Evolutionary conservation across 768 basidiomycete genomes (phyloP), one percentile per base, ranked within the genome.

Genomic region (Amanita jacksonii): DNA sequence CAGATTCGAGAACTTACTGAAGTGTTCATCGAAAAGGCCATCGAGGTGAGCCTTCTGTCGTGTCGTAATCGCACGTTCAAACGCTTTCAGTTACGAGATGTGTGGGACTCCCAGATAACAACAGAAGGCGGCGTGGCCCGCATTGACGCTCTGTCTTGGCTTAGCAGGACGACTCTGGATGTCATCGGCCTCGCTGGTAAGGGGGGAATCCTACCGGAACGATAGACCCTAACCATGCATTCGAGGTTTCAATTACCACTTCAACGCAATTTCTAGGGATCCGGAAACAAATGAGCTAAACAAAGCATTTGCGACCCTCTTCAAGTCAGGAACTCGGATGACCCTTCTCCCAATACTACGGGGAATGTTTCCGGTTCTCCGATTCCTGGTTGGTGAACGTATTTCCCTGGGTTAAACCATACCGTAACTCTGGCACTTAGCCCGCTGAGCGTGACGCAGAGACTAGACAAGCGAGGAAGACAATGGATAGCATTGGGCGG

Each of bases 101-200:
- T 71, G 36, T 73, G 67, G 73, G 51, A 49, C 0, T 38, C 51
- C 1, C 63, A 73, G 48, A 59, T 64, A 16, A 43, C 54, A 15
- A 58, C 59, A 22, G 48, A 63, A 38, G 56, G 53, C 9, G 54
- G 39, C 28, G 47, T 36, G 1, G 59, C 49, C 4, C 60, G 59
- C 5, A 63, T 86, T 24, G 79, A 91, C 28, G 73, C 79, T 2
- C 62, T 81, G 28, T 62, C 67, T 3, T 85, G 79, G 75, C 63
- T 88, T 2, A 77, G 74, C 32, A 74, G 73, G 44, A 73, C 74
- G 38, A 86, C 85, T 3, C 65, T 89, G 7, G 87, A 89, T 49
- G 74, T 85, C 43, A 87, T 91, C 40, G 85, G 85, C 7, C 64
- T 82, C 28, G 80, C 67, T 63, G 78, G 81, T 51, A 66, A 59